phyloP scores from a whole-genome alignment of 306 rosid species.

The Cicer chorassanicum region DNA sequence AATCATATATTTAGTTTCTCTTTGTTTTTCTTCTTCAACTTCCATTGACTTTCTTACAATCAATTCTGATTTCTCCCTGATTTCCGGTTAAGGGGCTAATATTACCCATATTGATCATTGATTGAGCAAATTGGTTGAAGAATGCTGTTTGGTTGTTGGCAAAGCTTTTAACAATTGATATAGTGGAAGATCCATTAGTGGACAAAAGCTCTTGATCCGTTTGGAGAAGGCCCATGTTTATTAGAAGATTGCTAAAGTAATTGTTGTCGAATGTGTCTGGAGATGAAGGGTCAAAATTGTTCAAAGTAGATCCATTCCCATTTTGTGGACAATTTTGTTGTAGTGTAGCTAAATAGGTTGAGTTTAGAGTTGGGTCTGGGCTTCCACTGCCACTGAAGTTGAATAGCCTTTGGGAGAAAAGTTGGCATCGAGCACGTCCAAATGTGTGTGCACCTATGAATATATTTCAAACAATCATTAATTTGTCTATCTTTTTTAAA shows the following conservation, averaged over 20 bases:
- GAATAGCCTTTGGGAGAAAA: constrained; percentile 57
- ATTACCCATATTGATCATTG: constrained; percentile 82
- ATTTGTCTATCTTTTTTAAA: too few relatives aligned
- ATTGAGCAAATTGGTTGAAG: constrained; percentile 59
- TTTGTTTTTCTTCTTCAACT: constrained; percentile 42
- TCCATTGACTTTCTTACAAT: constrained; percentile 71
- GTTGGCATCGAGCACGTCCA: constrained; percentile 67
- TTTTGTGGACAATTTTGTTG: constrained; percentile 66
- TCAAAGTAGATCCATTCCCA: constrained; percentile 48
- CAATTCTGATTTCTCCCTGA: constrained; percentile 63
- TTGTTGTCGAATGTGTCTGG: constrained; percentile 60
- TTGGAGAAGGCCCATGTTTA: constrained; percentile 58
- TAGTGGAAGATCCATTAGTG: constrained; percentile 51
- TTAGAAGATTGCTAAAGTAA: constrained; percentile 58
- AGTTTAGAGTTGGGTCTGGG: constrained; percentile 65
- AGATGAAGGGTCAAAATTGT: constrained; percentile 58
- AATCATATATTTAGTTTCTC: background rate
- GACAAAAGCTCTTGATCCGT: constrained; percentile 68
- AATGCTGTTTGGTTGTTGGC: constrained; percentile 60
- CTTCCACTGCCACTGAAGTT: constrained; percentile 54
- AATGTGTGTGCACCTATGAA: constrained; percentile 72
- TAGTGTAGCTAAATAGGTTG: constrained; percentile 58
- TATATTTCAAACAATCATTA: constrained; percentile 1
- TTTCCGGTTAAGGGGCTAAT: constrained; percentile 61
- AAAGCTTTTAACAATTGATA: constrained; percentile 61